A percentile compares a stretch with the other conserved stretches of the same genome.
These are phyloP conservation scores for Laguncularia racemosa DNA, from an alignment of 345 rosid genomes.

Conservation along the genomic window DNA sequence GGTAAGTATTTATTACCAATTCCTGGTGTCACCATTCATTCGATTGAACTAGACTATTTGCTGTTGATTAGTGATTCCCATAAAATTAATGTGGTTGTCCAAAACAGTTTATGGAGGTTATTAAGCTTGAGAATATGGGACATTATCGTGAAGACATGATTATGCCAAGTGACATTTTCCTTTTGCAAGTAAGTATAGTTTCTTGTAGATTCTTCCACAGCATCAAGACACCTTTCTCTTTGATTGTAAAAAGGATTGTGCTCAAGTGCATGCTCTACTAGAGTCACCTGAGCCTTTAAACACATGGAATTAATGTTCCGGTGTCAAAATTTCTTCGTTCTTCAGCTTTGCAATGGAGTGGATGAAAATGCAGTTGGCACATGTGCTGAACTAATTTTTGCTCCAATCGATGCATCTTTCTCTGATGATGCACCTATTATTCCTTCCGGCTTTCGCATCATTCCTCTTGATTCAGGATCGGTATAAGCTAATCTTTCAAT, in stretches of 20 bases:
- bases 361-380: conserved; percentile 82
- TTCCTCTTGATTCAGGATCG: conserved; percentile 75
- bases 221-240: too few relatives aligned
- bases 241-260: too few relatives aligned
- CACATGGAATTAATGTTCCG: too few relatives aligned
- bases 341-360: conserved; percentile 88
- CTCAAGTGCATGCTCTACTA: too few relatives aligned
- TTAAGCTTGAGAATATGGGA: conserved; percentile 77
- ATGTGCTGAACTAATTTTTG: conserved; percentile 83
- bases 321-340: neutral
- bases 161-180: conserved; percentile 88
- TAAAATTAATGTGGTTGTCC: neutral
- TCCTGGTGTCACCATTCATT: neutral
- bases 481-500: conserved; percentile 23
- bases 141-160: conserved; percentile 83
- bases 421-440: conserved; percentile 91
- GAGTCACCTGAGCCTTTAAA: too few relatives aligned
- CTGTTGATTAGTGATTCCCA: conserved; percentile 1
- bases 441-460: conserved; percentile 96
- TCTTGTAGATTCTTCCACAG: neutral
- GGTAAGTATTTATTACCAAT: conserved; percentile 26
- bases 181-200: conserved; percentile 62
- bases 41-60: neutral
- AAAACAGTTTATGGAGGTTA: conserved; percentile 81
- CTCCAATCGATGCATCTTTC: conserved; percentile 94